These are phyloP conservation scores for Chaetomium globosum DNA, from an alignment of 2,329 filamentous ascomycete genomes.

Conservation along the genomic window DNA sequence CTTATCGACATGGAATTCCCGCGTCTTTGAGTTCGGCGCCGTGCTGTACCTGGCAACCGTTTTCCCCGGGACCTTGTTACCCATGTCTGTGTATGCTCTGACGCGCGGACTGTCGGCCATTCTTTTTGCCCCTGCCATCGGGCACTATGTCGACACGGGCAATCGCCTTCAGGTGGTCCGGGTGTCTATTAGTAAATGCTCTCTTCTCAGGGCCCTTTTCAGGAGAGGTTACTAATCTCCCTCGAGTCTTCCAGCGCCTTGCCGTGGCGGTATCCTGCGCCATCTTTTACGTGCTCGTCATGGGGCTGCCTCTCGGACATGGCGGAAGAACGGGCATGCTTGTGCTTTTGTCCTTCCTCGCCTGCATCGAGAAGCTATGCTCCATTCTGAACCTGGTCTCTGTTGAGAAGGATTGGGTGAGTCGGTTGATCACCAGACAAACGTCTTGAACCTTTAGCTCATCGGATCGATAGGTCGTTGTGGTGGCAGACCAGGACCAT, in stretches of 20 bases:
- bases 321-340: slow-evolving; percentile 5
- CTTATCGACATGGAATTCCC: slow-evolving; percentile 65
- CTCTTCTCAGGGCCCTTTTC: background rate
- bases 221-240: background rate
- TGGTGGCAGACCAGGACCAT: slow-evolving; percentile 50
- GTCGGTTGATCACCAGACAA: background rate
- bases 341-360: slow-evolving; percentile 48
- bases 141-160: slow-evolving; percentile 59
- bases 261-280: slow-evolving; percentile 53
- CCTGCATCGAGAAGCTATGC: slow-evolving; percentile 69
- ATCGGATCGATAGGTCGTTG: slow-evolving; percentile 46
- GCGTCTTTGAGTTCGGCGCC: slow-evolving; percentile 41
- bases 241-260: slow-evolving; percentile 43
- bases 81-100: slow-evolving; percentile 68
- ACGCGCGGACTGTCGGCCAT: slow-evolving; percentile 60
- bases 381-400: slow-evolving; percentile 67
- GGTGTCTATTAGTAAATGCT: slow-evolving; percentile 48
- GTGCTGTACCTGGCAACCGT: slow-evolving; percentile 60
- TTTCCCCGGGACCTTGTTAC: slow-evolving; percentile 62
- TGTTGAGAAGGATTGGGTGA: slow-evolving; percentile 69
- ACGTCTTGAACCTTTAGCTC: background rate
- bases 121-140: slow-evolving; percentile 60
- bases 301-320: slow-evolving; percentile 40
- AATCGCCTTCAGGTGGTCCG: slow-evolving; percentile 55
- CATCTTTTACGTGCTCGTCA: slow-evolving; percentile 45